Conservation (phyloP, 2,329 filamentous ascomycete genomes). For the Microcyclospora pomicola region DNA sequence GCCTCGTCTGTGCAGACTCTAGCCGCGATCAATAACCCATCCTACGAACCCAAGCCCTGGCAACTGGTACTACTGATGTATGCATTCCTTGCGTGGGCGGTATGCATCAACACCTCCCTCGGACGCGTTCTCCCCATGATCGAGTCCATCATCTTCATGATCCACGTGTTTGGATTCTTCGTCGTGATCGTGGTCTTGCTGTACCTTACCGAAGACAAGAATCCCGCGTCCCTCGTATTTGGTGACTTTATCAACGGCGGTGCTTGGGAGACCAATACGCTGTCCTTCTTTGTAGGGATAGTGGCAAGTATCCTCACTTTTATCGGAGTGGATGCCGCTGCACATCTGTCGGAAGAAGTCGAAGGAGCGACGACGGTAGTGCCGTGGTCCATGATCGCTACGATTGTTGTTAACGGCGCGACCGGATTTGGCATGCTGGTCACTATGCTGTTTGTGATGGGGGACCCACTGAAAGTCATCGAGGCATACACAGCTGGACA, state of each 20-base stretch:
- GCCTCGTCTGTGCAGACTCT: constrained; percentile 6
- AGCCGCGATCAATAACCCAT: constrained; percentile 22
- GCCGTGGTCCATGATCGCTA: constrained; percentile 7
- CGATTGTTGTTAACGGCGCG: constrained; percentile 5
- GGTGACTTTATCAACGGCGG: constrained; percentile 6
- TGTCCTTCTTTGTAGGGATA: constrained; percentile 25
- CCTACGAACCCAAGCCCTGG: constrained; percentile 27
- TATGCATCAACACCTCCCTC: constrained; percentile 31
- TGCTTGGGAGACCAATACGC: constrained; percentile 5
- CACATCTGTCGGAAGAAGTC: constrained; percentile 11
- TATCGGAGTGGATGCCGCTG: constrained; percentile 3
- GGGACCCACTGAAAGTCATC: neutral
- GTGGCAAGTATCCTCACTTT: constrained; percentile 1
- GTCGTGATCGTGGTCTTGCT: constrained; percentile 7
- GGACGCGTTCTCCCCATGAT: constrained; percentile 32
- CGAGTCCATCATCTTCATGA: constrained; percentile 33
- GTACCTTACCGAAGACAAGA: constrained; percentile 6
- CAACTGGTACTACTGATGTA: constrained; percentile 36
- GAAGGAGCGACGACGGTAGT: constrained; percentile 6
- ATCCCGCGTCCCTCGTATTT: constrained; percentile 12
- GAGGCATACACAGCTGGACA: neutral
- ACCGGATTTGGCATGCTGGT: constrained; percentile 8
- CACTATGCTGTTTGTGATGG: constrained; percentile 21
- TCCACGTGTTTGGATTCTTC: constrained; percentile 11
- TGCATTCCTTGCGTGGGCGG: constrained; percentile 23